Percentiles rank a stretch among this genome's conserved stretches.
phyloP scores from a whole-genome alignment of 192 early-diverging fungal genomes.

The Entomortierella beljakovae region DNA sequence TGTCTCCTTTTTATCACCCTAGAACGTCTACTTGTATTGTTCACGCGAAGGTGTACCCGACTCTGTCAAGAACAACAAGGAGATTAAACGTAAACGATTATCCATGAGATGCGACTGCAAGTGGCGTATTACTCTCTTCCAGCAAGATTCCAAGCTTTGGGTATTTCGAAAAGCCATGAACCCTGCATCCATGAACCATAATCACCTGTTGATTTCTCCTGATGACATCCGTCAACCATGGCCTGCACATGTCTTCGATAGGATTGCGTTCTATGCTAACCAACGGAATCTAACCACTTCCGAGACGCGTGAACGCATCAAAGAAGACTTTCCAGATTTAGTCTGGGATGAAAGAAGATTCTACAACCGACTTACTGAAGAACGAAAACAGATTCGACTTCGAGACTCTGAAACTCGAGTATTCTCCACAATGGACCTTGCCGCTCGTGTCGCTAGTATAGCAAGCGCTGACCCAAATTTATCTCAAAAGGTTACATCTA shows the following conservation, averaged over 20 bases:
- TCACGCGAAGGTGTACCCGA: constrained; percentile 70
- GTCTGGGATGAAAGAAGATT: constrained; percentile 70
- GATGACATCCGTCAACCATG: constrained; percentile 65
- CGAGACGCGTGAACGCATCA: constrained; percentile 59
- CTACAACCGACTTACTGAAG: constrained; percentile 65
- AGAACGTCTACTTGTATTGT: constrained; percentile 72
- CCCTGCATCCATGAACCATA: constrained; percentile 64
- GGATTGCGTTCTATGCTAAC: constrained; percentile 63
- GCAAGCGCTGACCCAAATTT: constrained; percentile 35
- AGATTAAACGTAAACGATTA: constrained; percentile 62
- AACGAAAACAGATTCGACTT: constrained; percentile 59
- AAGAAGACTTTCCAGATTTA: constrained; percentile 64
- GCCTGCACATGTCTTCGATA: constrained; percentile 62
- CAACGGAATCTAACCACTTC: constrained; percentile 58
- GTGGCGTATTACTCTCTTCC: constrained; percentile 68
- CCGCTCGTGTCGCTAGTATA: constrained; percentile 58
- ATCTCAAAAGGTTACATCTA: constrained; percentile 38
- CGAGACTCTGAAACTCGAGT: constrained; percentile 59
- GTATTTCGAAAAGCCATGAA: constrained; percentile 69
- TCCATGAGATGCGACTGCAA: constrained; percentile 70
- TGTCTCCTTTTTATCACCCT: constrained; percentile 2
- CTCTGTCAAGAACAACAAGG: constrained; percentile 62
- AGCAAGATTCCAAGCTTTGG: constrained; percentile 65
- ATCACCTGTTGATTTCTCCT: constrained; percentile 64
- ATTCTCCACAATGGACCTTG: constrained; percentile 53